Base-by-base conservation (phyloP, 2,329 filamentous ascomycete genomes). In the Nectriaceae sp. region DNA sequence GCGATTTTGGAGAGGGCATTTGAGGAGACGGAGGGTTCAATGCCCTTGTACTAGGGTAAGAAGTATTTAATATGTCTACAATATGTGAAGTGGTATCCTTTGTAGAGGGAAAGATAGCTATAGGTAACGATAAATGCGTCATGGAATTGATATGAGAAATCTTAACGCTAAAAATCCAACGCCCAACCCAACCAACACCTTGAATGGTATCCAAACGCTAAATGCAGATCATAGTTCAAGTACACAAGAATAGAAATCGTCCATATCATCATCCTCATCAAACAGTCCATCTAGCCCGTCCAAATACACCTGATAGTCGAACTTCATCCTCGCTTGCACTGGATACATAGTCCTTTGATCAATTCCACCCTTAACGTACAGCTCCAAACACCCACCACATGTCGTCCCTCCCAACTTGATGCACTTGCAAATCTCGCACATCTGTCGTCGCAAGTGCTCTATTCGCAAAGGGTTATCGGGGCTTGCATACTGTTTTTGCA, bases 1-100 rank as follows among this genome's bases (percentile, higher is more conserved):
- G 56, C 48, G 2, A 78, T 86, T 39, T 69, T 87, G 50, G 82
- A 86, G 56, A 67, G 77, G 57, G 79, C 80, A 1, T 78, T 85
- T 40, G 61, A 59, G 21, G 60, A 61, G 31, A 69, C 64, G 8
- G 56, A 61, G 31, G 68, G 64, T 3, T 63, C 61, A 8, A 50
- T 65, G 52, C 64, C 65, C 20, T 42, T 69, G 16, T 64, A 64
- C 46, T 61, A 39, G 37, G 60, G 40, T 5, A 37, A 5, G 21
- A 15, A 36, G 33, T 10, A 16, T 13, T 29, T 29, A 13, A 6
- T 6, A 13, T 29, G 24, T 29, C 13, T 29, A 13, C 24, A 29
- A n/a, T n/a, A n/a, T n/a, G n/a, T n/a, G n/a, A n/a, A n/a, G n/a
- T n/a, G n/a, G n/a, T n/a, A n/a, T n/a, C n/a, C n/a, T n/a, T n/a